phyloP scores from a whole-genome alignment of 2,329 filamentous ascomycete species.

The Hirsutella minnesotensis region DNA sequence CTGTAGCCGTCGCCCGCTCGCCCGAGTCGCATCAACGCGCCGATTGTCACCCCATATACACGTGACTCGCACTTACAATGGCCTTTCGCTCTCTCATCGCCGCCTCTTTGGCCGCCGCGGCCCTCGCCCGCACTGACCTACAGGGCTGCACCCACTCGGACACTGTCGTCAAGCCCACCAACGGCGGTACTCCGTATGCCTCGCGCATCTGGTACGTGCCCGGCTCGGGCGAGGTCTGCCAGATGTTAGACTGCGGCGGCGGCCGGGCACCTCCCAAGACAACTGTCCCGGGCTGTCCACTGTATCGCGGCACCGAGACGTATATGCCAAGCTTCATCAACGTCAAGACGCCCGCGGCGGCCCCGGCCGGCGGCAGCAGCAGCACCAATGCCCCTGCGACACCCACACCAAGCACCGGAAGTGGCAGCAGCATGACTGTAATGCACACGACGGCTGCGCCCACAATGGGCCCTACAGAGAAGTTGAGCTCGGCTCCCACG shows the following conservation, averaged over 20 bases:
- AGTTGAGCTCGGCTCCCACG: neutral
- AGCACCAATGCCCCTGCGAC: constrained; percentile 1
- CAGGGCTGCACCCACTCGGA: constrained; percentile 31
- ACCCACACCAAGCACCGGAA: neutral
- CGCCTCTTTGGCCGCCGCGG: constrained; percentile 11
- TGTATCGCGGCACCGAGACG: constrained; percentile 42
- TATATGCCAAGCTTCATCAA: constrained; percentile 39
- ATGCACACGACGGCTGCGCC: constrained; percentile 1
- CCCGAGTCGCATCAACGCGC: no score
- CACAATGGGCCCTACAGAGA: neutral
- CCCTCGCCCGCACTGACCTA: constrained; percentile 31
- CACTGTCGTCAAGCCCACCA: constrained; percentile 16
- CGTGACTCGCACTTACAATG: neutral
- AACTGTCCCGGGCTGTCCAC: constrained; percentile 46
- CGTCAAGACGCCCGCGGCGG: constrained; percentile 15
- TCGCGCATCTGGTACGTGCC: constrained; percentile 49
- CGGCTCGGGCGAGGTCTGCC: constrained; percentile 52
- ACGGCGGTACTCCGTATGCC: constrained; percentile 22
- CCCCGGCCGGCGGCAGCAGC: no score
- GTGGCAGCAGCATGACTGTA: neutral
- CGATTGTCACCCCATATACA: no score
- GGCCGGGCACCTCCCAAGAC: constrained; percentile 53
- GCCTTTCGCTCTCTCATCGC: constrained; percentile 11
- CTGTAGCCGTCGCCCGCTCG: no score
- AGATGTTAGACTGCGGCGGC: constrained; percentile 53